These are phyloP conservation scores for Gaertneriomyces semiglobifer DNA, from an alignment of 192 early-diverging fungal genomes.

Conservation along the genomic window DNA sequence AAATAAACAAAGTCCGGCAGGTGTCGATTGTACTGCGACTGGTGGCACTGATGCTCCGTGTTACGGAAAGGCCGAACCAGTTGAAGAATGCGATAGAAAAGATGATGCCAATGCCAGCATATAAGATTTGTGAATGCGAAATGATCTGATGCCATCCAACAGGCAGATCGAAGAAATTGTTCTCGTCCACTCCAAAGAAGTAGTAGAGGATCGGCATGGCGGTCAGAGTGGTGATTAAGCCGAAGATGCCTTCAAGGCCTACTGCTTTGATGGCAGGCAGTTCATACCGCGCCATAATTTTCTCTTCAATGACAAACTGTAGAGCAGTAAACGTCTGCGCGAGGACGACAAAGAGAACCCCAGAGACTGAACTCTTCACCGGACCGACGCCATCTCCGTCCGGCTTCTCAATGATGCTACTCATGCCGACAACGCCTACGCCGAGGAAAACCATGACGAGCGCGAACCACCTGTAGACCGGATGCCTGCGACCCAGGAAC, in stretches of 20 bases:
- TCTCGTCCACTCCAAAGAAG: conserved; percentile 64
- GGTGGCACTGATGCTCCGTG: conserved; percentile 80
- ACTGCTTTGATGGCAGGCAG: conserved; percentile 86
- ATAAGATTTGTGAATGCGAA: conserved; percentile 23
- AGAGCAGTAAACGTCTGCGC: conserved; percentile 91
- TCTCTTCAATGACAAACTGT: conserved; percentile 97
- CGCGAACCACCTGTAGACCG: conserved; percentile 77
- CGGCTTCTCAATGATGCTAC: conserved; percentile 18
- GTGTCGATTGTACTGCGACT: conserved; percentile 94
- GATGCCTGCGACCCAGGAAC: conserved; percentile 78
- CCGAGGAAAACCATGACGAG: conserved; percentile 67
- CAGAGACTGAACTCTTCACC: conserved; percentile 53
- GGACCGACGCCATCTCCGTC: neutral
- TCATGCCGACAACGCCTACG: conserved; percentile 82
- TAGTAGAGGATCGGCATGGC: conserved; percentile 75
- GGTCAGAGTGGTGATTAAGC: conserved; percentile 64
- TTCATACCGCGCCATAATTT: conserved; percentile 75
- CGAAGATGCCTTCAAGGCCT: conserved; percentile 91
- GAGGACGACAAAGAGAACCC: conserved; percentile 78
- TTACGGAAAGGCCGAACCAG: conserved; percentile 91
- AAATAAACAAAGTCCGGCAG: conserved; percentile 93
- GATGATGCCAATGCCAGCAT: conserved; percentile 70
- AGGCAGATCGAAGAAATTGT: conserved; percentile 79
- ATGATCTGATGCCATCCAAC: conserved; percentile 71
- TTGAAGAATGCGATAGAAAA: conserved; percentile 95